phyloP scores from a whole-genome alignment of 176 grass and related monocot genomes.

The Secale cereale region DNA sequence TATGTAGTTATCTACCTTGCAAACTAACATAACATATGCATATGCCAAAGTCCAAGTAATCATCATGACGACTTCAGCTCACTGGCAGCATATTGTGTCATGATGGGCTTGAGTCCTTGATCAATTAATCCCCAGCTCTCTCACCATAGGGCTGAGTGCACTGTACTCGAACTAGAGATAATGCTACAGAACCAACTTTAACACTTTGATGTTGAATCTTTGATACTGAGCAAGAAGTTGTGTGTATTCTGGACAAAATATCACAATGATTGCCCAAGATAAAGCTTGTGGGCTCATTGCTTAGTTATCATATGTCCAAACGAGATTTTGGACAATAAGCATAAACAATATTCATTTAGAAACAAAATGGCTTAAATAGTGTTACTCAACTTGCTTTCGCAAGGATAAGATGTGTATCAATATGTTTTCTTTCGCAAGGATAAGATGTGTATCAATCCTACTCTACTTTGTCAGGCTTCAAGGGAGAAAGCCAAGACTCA shows the following conservation, averaged over 20 bases:
- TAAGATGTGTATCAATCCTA: neutral
- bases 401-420: too few species aligned
- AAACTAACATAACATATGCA: slow-evolving; percentile 6
- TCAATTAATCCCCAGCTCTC: neutral
- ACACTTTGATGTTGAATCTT: neutral
- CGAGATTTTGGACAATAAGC: neutral
- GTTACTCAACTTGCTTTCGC: neutral
- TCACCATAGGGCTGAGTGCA: neutral
- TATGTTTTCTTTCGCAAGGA: neutral
- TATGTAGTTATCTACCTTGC: neutral
- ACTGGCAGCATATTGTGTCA: slow-evolving; percentile 3
- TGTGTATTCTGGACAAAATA: neutral
- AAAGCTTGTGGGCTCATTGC: neutral
- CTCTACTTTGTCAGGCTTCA: neutral
- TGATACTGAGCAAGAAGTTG: neutral
- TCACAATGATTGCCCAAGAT: neutral
- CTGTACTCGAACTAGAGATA: neutral
- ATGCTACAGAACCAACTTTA: neutral
- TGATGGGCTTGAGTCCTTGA: neutral
- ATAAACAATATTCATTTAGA: neutral
- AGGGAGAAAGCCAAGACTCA: neutral
- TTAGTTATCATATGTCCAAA: neutral
- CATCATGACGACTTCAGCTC: neutral
- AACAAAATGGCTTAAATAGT: neutral
- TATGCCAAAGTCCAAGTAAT: slow-evolving; percentile 4